Percentiles rank a stretch among this genome's conserved stretches.
These are phyloP conservation scores for Pleodorina starrii DNA, from an alignment of 139 green algal species.

Conservation along the genomic window DNA sequence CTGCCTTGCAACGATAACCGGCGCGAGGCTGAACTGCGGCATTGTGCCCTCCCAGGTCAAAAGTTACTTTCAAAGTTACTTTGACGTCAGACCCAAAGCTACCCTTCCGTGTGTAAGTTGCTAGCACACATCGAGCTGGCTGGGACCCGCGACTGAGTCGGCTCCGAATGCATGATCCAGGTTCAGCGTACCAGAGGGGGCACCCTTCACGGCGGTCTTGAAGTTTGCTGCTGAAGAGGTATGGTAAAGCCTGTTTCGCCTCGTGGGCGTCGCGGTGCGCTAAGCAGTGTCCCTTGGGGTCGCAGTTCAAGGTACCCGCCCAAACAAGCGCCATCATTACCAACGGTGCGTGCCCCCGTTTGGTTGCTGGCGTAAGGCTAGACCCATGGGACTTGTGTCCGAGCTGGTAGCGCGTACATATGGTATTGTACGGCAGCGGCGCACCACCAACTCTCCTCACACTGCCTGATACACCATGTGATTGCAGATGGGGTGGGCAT, in stretches of 20 bases:
- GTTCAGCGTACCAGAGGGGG: constrained; percentile 96
- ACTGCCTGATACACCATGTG: too few species aligned
- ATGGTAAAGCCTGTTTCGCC: not conserved
- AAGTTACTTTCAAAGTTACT: constrained; percentile 98
- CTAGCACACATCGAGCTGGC: not conserved
- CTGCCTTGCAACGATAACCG: too few species aligned
- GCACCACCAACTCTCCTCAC: too few species aligned
- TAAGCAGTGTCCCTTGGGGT: too few species aligned
- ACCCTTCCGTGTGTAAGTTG: constrained; percentile 88
- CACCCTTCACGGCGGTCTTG: constrained; percentile 96
- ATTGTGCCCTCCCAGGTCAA: constrained; percentile 61
- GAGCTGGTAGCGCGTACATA: too few species aligned
- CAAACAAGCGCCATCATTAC: constrained; percentile 97
- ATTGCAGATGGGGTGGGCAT: constrained; percentile 96
- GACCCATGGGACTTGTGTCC: not conserved
- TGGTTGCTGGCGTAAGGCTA: not conserved
- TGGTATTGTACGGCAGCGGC: too few species aligned
- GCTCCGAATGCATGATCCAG: constrained; percentile 75
- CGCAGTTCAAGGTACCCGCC: constrained; percentile 94
- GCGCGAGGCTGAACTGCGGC: too few species aligned
- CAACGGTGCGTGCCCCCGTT: constrained; percentile 82
- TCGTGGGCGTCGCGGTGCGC: not conserved
- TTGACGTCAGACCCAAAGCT: constrained; percentile 98
- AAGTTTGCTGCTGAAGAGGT: constrained; percentile 98
- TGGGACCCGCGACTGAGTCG: too few species aligned